Evolutionary conservation across 163 green algal species (phyloP).

Genomic region (Scenedesmus sp.): DNA sequence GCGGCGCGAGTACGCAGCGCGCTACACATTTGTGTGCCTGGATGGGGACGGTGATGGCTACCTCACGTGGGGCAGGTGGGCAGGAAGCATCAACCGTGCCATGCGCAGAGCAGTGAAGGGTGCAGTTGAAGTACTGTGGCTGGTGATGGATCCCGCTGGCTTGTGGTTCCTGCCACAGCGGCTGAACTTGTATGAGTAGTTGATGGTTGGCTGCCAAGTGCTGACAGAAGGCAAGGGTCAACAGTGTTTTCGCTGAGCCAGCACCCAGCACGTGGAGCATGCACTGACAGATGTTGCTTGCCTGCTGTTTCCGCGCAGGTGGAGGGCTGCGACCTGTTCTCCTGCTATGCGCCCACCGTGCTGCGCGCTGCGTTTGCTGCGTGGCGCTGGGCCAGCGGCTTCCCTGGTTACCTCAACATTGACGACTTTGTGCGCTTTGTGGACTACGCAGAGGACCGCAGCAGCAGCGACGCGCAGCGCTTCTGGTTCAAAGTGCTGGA

Average conservation of each 20-base stretch:
- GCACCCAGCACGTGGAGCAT: no score
- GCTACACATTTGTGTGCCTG: slow-evolving; percentile 64
- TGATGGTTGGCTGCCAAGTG: no score
- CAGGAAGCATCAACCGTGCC: background rate
- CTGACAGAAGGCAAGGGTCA: no score
- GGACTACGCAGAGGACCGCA: slow-evolving; percentile 66
- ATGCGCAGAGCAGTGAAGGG: background rate
- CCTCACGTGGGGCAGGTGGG: slow-evolving; percentile 62
- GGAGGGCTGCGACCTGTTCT: slow-evolving; percentile 66
- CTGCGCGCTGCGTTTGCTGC: slow-evolving; percentile 57
- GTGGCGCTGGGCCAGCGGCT: slow-evolving; percentile 61
- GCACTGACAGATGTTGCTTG: no score
- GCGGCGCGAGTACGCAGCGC: slow-evolving; percentile 61
- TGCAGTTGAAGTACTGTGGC: background rate
- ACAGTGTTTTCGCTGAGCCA: background rate
- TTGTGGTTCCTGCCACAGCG: no score
- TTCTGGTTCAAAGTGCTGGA: slow-evolving; percentile 76
- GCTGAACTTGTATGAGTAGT: no score
- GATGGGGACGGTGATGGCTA: slow-evolving; percentile 67
- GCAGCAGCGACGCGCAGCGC: slow-evolving; percentile 48
- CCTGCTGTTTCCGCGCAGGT: no score
- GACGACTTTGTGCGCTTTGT: slow-evolving; percentile 73
- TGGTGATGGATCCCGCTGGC: no score
- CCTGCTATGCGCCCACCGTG: slow-evolving; percentile 53
- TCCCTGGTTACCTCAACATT: slow-evolving; percentile 62